Evolutionary conservation across 1,139 yeast species (phyloP).

Genomic region (Magnusiomyces fungicola): DNA sequence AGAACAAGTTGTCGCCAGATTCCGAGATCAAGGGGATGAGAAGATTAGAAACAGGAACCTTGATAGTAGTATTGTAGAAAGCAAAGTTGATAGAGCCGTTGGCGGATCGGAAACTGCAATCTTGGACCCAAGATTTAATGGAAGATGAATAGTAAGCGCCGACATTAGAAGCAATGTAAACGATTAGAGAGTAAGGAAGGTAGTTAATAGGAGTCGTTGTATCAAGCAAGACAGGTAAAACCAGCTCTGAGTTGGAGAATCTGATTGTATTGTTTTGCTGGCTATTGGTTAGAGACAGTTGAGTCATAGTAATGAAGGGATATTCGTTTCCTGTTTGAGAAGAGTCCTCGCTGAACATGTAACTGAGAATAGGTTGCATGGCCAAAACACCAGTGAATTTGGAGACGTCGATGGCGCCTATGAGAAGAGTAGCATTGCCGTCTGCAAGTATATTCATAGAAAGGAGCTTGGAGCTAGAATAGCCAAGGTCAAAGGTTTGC

Average conservation of each 20-base stretch:
- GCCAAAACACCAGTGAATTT: constrained; percentile 18
- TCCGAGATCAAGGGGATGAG: constrained; percentile 36
- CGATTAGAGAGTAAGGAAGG: constrained; percentile 52
- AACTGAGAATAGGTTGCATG: constrained; percentile 19
- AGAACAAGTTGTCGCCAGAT: constrained; percentile 36
- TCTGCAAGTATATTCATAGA: constrained; percentile 16
- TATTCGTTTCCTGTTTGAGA: constrained; percentile 28
- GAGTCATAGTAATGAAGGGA: constrained; percentile 55
- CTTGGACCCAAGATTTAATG: constrained; percentile 55
- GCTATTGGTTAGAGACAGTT: constrained; percentile 41
- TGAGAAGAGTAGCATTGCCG: constrained; percentile 16
- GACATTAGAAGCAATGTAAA: constrained; percentile 64
- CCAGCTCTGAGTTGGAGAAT: constrained; percentile 7
- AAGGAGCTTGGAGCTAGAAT: constrained; percentile 15
- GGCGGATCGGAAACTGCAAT: constrained; percentile 46
- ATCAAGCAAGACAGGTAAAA: constrained; percentile 54
- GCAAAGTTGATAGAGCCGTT: constrained; percentile 50
- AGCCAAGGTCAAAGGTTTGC: constrained; percentile 8
- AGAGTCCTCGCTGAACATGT: constrained; percentile 17
- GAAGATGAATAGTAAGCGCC: constrained; percentile 57
- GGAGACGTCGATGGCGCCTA: constrained; percentile 23
- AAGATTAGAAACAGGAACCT: constrained; percentile 48
- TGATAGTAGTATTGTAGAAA: constrained; percentile 47
- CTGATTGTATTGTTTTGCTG: constrained; percentile 23
- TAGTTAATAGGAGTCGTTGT: constrained; percentile 46